Evolutionary conservation across 257 asterid genomes (phyloP), one percentile per base, ranked within the genome.

Genomic region (Osmanthus fragrans): DNA sequence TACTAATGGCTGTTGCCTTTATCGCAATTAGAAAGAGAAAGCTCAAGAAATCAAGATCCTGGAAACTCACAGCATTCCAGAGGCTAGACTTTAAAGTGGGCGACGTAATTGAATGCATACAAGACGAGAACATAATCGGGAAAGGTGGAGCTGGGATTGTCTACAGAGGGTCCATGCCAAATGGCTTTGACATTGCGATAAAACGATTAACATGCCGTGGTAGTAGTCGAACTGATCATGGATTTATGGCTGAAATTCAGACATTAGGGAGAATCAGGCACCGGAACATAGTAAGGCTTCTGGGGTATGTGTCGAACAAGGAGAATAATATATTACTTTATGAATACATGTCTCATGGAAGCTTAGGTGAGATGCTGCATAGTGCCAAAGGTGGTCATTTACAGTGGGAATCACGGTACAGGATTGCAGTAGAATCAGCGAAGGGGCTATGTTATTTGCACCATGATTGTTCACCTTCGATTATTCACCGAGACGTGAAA

Each of bases 291-390:
- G 98, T 94, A 4, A 76, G 98, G 13, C 83, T 94, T 1, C 49
- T 94, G 0, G 98, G 98, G 4, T 92, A 91, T 34, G 84, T 94
- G 25, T 90, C 91, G 0, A 89, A 92, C 65, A 85, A 83, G 68
- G 97, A 94, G 8, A 73, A 91, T 0, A 94, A 94, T 49, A 45
- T 94, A 78, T 58, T 94, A 84, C 39, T 94, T 81, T 94, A 94
- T n/a, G 98, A 94, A 71, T 94, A 89, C 72, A 92, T 94, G 98
- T 90, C 98, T 0, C 92, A 92, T 58, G 98, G 98, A 29, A 94
- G 98, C 87, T 88, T 94, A 19, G 98, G 98, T 0, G 98, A 94
- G 82, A 78, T 90, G 87, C 67, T 94, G 18, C 98, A 94, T 45
- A 94, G 98, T 0, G 63, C 89, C 0, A 94, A 94, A 34, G 98